A percentile compares a stretch with the other conserved stretches of the same genome.
Evolutionary conservation across 1,139 yeast genomes (phyloP).

Genomic region (Pichia sp.): DNA sequence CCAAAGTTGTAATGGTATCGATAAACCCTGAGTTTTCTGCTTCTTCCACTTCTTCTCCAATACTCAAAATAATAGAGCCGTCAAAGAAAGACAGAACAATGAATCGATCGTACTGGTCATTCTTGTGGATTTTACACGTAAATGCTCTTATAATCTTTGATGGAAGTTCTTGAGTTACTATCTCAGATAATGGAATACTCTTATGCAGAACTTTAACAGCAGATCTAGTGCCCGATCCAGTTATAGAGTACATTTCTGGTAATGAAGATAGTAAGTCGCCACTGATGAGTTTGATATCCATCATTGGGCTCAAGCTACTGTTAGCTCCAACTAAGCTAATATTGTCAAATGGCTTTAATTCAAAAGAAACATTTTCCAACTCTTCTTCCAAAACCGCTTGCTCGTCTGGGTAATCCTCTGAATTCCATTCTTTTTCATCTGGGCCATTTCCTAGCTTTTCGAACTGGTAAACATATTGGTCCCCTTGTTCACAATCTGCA

Average conservation of each 20-base stretch:
- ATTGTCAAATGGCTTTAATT: conserved; percentile 45
- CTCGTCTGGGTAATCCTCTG: conserved; percentile 31
- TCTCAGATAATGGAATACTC: conserved; percentile 55
- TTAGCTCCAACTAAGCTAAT: conserved; percentile 53
- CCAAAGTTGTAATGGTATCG: conserved; percentile 56
- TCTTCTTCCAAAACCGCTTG: conserved; percentile 28
- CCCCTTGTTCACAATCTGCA: conserved; percentile 59
- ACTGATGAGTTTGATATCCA: conserved; percentile 36
- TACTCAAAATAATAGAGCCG: conserved; percentile 68
- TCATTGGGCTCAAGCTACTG: conserved; percentile 54
- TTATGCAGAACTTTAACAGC: conserved; percentile 50
- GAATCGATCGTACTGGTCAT: conserved; percentile 54
- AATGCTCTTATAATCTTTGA: conserved; percentile 55
- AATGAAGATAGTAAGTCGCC: conserved; percentile 32
- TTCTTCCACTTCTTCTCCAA: conserved; percentile 78
- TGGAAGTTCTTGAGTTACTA: conserved; percentile 73
- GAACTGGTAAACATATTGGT: conserved; percentile 68
- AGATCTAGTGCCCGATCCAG: conserved; percentile 41
- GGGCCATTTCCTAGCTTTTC: conserved; percentile 62
- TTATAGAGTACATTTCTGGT: conserved; percentile 36
- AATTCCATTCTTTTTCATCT: conserved; percentile 33
- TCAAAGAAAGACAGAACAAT: conserved; percentile 63
- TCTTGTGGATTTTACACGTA: conserved; percentile 47
- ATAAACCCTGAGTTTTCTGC: conserved; percentile 62
- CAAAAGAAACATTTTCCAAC: conserved; percentile 31